phyloP scores from a whole-genome alignment of 2,329 filamentous ascomycete genomes.

The Ceratocystis albifundus region DNA sequence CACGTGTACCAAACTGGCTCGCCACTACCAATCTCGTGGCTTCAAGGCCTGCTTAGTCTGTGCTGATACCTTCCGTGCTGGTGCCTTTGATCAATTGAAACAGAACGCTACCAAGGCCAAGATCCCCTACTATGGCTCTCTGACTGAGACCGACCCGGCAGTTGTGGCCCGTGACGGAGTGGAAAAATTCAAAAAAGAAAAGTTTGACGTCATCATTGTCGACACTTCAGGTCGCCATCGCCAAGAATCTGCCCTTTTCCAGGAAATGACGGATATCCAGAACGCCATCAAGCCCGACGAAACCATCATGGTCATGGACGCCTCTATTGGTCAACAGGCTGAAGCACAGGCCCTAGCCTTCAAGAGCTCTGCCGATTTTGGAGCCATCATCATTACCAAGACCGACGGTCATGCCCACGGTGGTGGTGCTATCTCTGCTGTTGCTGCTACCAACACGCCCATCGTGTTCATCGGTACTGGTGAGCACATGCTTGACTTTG shows the following conservation, averaged over 20 bases:
- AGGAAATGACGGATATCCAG: constrained; percentile 97
- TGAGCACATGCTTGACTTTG: constrained; percentile 91
- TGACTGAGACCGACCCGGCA: constrained; percentile 92
- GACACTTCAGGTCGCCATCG: constrained; percentile 92
- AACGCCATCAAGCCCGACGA: constrained; percentile 76
- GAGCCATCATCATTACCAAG: constrained; percentile 98
- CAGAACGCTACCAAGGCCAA: constrained; percentile 98
- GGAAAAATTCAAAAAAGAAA: constrained; percentile 97
- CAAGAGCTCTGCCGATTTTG: constrained; percentile 94
- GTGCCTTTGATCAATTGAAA: constrained; percentile 96
- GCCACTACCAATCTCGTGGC: constrained; percentile 86
- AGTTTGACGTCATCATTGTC: constrained; percentile 96
- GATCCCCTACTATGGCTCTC: constrained; percentile 93
- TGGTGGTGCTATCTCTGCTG: constrained; percentile 93
- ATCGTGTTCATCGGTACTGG: constrained; percentile 98
- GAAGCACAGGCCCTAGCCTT: constrained; percentile 92
- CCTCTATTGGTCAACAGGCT: constrained; percentile 90
- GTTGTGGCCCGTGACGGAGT: constrained; percentile 91
- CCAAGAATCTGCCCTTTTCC: constrained; percentile 88
- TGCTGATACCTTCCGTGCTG: constrained; percentile 95
- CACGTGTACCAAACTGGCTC: constrained; percentile 89
- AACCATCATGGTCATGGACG: constrained; percentile 96
- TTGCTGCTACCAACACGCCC: constrained; percentile 88
- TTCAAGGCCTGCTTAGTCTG: constrained; percentile 92
- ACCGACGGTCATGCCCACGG: constrained; percentile 92